Conservation (phyloP, 768 basidiomycete species). For the Suillus clintonianus region DNA sequence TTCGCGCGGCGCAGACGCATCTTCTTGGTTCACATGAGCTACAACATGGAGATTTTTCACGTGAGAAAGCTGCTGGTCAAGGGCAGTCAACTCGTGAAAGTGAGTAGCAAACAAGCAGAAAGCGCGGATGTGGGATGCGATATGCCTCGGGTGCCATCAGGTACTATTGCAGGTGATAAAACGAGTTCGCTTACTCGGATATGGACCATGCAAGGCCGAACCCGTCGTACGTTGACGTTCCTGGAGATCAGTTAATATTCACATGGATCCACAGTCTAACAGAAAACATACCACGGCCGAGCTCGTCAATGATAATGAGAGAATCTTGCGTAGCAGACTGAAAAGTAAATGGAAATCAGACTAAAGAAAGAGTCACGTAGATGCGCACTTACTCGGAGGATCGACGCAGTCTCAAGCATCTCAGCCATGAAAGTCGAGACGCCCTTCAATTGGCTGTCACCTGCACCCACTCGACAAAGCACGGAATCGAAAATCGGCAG, state of each 20-base stretch:
- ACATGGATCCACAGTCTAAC: not conserved
- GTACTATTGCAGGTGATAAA: not conserved
- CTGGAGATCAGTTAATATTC: conserved; percentile 38
- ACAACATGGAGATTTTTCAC: conserved; percentile 97
- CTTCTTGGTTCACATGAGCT: conserved; percentile 74
- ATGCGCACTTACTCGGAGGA: conserved; percentile 64
- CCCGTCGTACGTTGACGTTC: conserved; percentile 96
- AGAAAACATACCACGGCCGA: conserved; percentile 69
- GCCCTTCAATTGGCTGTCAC: conserved; percentile 96
- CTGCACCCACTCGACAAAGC: conserved; percentile 93
- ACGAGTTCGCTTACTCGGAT: conserved; percentile 69
- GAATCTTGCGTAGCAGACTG: conserved; percentile 92
- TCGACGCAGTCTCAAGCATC: conserved; percentile 98
- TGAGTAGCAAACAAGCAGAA: conserved; percentile 98
- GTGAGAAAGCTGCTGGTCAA: conserved; percentile 82
- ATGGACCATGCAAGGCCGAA: conserved; percentile 99
- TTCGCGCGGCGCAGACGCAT: conserved; percentile 42
- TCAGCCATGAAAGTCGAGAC: conserved; percentile 99
- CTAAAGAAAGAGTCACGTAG: not conserved
- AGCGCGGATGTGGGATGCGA: conserved; percentile 88
- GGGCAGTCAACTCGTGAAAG: conserved; percentile 93
- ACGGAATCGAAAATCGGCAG: conserved; percentile 96
- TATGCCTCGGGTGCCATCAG: conserved; percentile 51
- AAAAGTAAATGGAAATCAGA: not conserved
- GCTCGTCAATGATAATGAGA: conserved; percentile 95